These are phyloP conservation scores for Acer yangbiense DNA, from an alignment of 345 rosid genomes.

Conservation along the genomic window DNA sequence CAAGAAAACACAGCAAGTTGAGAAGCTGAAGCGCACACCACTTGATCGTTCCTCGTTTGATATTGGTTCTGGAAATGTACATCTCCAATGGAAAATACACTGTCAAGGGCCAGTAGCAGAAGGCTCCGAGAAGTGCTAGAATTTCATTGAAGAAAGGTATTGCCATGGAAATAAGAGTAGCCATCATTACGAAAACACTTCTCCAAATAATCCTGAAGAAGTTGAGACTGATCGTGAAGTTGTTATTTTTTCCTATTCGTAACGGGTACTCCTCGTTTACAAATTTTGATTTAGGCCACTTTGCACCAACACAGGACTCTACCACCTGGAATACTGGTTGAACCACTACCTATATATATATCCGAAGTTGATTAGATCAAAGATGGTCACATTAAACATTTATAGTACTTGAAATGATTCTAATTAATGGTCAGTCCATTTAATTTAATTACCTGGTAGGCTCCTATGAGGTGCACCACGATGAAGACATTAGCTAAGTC, in stretches of 20 bases:
- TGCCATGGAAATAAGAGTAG: constrained; percentile 30
- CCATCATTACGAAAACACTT: constrained; percentile 15
- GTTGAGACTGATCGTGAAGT: constrained; percentile 3
- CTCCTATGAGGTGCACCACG: constrained; percentile 23
- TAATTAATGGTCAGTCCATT: no score
- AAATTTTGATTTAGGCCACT: constrained; percentile 28
- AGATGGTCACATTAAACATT: background rate
- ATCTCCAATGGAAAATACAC: constrained; percentile 35
- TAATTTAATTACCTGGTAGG: constrained; percentile 12
- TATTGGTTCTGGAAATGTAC: constrained; percentile 27
- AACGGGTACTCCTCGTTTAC: constrained; percentile 6
- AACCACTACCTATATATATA: constrained; percentile 18
- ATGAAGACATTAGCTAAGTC: constrained; percentile 24
- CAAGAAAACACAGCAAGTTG: constrained; percentile 25
- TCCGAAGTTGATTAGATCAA: no score
- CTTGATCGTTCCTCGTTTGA: constrained; percentile 2
- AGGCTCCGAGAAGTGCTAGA: constrained; percentile 32
- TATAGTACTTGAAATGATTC: background rate
- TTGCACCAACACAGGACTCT: constrained; percentile 21
- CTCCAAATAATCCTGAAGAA: constrained; percentile 29
- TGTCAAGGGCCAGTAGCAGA: constrained; percentile 30
- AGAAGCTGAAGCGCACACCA: constrained; percentile 23
- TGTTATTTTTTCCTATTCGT: background rate
- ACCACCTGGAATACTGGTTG: constrained; percentile 25
- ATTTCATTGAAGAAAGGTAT: constrained; percentile 36